A percentile compares a stretch with the other conserved stretches of the same genome.
Conservation (phyloP, 2,329 filamentous ascomycete species). For the Aspergillus niger region DNA sequence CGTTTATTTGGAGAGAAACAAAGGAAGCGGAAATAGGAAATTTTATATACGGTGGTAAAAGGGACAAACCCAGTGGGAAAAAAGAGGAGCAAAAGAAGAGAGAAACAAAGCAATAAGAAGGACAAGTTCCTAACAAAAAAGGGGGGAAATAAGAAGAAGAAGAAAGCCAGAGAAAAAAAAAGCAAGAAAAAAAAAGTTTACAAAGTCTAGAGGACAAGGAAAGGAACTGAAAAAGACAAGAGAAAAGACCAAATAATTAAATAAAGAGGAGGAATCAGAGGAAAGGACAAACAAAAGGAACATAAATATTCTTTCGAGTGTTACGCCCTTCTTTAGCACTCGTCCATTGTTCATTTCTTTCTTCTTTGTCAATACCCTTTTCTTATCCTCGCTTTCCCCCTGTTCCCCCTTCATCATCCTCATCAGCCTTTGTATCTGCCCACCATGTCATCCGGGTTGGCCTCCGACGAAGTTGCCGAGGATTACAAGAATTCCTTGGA, state of each 20-base stretch:
- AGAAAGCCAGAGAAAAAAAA: slow-evolving; percentile 8
- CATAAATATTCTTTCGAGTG: slow-evolving; percentile 11
- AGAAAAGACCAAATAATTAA: slow-evolving; percentile 13
- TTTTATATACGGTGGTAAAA: slow-evolving; percentile 21
- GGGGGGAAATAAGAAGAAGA: slow-evolving; percentile 9
- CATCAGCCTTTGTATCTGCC: slow-evolving; percentile 30
- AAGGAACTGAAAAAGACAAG: slow-evolving; percentile 18
- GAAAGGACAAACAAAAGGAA: not conserved
- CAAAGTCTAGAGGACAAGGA: slow-evolving; percentile 12
- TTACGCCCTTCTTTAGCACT: slow-evolving; percentile 4
- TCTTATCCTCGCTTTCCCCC: slow-evolving; percentile 13
- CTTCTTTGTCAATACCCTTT: slow-evolving; percentile 1
- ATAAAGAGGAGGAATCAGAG: too few relatives aligned
- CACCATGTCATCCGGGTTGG: slow-evolving; percentile 64
- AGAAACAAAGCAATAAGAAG: slow-evolving; percentile 20
- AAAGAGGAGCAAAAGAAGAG: slow-evolving; percentile 23
- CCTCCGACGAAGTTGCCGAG: slow-evolving; percentile 83
- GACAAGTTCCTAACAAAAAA: slow-evolving; percentile 14
- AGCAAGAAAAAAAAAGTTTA: slow-evolving; percentile 13
- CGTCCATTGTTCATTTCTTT: not conserved
- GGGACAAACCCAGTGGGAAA: slow-evolving; percentile 18
- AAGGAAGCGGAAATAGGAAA: slow-evolving; percentile 27
- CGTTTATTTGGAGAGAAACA: slow-evolving; percentile 23
- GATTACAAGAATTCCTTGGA: slow-evolving; percentile 93
- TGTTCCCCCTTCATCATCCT: slow-evolving; percentile 13